These are phyloP conservation scores for Spergularia azorica DNA, from an alignment of 179 eudicot species.

Conservation along the genomic window DNA sequence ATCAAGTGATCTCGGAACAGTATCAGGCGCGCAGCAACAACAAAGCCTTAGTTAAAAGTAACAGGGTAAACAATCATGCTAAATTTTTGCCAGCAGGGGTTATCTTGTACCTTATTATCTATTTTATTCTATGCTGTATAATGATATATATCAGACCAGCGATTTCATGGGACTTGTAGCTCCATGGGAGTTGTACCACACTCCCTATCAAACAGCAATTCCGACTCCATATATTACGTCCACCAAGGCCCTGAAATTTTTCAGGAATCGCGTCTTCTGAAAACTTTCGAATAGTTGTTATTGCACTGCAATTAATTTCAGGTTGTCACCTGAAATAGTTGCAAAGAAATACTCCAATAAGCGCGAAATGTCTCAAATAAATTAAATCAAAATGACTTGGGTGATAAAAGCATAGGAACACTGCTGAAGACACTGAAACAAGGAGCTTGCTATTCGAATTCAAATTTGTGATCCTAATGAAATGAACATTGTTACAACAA, in stretches of 20 bases:
- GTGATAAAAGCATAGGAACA: background rate
- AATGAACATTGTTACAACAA: conserved; percentile 24
- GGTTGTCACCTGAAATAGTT: too few species aligned
- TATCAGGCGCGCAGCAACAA: too few species aligned
- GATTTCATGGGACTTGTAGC: background rate
- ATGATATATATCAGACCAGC: background rate
- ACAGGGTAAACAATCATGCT: background rate
- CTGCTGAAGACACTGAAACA: conserved; percentile 2
- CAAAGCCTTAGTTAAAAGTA: too few species aligned
- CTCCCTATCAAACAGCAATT: background rate
- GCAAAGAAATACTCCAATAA: too few species aligned
- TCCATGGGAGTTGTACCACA: background rate
- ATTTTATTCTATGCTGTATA: background rate
- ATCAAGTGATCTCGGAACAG: background rate
- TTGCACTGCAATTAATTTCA: too few species aligned
- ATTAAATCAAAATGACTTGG: too few species aligned
- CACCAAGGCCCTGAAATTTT: too few species aligned
- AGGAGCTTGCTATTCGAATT: background rate
- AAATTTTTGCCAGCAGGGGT: background rate
- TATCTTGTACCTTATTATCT: background rate
- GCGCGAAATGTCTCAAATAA: too few species aligned
- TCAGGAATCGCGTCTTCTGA: too few species aligned
- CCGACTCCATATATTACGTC: too few species aligned
- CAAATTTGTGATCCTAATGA: conserved; percentile 8
- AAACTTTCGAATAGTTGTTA: too few species aligned